Percentiles rank a stretch among this genome's conserved stretches.
phyloP scores from a whole-genome alignment of 176 grass and related monocot species.

The Avena atlantica region DNA sequence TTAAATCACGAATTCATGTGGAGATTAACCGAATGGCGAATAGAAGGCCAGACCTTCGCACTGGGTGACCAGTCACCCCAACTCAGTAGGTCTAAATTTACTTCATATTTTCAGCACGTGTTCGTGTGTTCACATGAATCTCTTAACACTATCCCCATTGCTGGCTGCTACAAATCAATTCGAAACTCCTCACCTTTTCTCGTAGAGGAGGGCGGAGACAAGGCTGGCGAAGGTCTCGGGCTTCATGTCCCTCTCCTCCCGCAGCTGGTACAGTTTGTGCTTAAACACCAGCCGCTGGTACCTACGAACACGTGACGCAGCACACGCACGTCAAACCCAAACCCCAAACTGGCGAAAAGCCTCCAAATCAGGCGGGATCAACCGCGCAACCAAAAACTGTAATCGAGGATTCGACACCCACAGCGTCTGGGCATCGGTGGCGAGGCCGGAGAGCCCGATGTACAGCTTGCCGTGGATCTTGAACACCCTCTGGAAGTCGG shows the following conservation, averaged over 20 bases:
- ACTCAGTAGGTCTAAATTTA: neutral
- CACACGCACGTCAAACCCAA: conserved; percentile 39
- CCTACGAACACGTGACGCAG: conserved; percentile 38
- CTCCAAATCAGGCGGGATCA: neutral
- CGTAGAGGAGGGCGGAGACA: conserved; percentile 79
- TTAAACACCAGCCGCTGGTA: conserved; percentile 76
- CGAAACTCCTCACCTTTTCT: conserved; percentile 71
- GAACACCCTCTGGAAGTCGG: conserved; percentile 90
- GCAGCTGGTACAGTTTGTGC: conserved; percentile 77
- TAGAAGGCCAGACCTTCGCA: neutral
- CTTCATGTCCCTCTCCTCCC: conserved; percentile 97
- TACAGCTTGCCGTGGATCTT: conserved; percentile 97
- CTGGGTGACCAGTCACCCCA: neutral
- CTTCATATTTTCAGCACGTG: neutral
- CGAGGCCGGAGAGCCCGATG: conserved; percentile 93
- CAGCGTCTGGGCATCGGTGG: conserved; percentile 88
- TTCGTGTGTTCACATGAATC: neutral
- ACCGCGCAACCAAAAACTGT: neutral
- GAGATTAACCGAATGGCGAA: neutral
- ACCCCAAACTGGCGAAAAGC: conserved; percentile 1
- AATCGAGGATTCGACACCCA: conserved; percentile 37
- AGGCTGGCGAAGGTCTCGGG: conserved; percentile 29
- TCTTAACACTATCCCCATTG: neutral
- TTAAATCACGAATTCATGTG: neutral
- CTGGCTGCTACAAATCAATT: neutral